Evolutionary conservation across 441 rosid genomes (phyloP).

Genomic region (Biscutella laevigata): DNA sequence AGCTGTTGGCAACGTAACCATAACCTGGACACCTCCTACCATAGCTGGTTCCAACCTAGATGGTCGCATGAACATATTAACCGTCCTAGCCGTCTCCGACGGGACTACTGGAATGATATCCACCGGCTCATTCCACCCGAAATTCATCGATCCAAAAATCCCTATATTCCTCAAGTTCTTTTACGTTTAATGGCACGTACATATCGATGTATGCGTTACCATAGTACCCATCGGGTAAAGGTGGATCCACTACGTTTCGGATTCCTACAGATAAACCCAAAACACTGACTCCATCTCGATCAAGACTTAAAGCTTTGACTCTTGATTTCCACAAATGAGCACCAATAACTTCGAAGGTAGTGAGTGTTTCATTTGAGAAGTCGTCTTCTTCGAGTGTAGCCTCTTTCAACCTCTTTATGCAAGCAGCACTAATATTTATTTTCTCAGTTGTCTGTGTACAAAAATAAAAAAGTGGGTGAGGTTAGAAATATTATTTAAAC

Average conservation of each 20-base stretch:
- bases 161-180: slow-evolving; percentile 41
- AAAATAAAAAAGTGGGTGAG: neutral
- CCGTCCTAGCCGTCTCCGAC: slow-evolving; percentile 20
- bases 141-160: slow-evolving; percentile 19
- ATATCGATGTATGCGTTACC: slow-evolving; percentile 39
- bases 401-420: slow-evolving; percentile 17
- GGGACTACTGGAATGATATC: slow-evolving; percentile 32
- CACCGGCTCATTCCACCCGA: slow-evolving; percentile 35
- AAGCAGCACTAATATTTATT: slow-evolving; percentile 4
- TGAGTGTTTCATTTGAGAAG: slow-evolving; percentile 1
- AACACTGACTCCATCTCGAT: slow-evolving; percentile 27
- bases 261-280: slow-evolving; percentile 30
- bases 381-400: slow-evolving; percentile 4
- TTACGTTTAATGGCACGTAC: slow-evolving; percentile 19
- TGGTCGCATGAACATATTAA: slow-evolving; percentile 33
- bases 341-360: slow-evolving; percentile 36
- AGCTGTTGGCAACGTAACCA: slow-evolving; percentile 35
- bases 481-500: neutral
- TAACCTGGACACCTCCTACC: slow-evolving; percentile 35
- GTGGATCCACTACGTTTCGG: slow-evolving; percentile 28
- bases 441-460: slow-evolving; percentile 2
- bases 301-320: slow-evolving; percentile 31
- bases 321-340: slow-evolving; percentile 44
- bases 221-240: slow-evolving; percentile 37
- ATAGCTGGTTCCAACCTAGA: slow-evolving; percentile 23